phyloP scores from a whole-genome alignment of 2,329 filamentous ascomycete species.

The Emergomyces pasteurianus region DNA sequence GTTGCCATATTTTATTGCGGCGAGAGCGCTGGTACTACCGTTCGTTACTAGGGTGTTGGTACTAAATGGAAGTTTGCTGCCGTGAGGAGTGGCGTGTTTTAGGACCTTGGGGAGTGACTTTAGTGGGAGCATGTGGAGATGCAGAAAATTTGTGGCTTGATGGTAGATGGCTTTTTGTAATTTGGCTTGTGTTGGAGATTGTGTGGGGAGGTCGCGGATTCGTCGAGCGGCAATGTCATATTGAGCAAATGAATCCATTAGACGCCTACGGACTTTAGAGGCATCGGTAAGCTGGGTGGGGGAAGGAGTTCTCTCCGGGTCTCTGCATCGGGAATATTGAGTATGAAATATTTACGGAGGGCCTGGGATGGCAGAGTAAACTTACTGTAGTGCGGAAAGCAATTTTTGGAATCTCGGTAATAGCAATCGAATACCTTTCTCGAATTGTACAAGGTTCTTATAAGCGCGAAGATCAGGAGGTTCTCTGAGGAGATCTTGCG shows the following conservation, averaged over 20 bases:
- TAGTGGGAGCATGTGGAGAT: constrained; percentile 80
- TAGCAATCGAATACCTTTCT: constrained; percentile 70
- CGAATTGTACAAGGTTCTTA: constrained; percentile 73
- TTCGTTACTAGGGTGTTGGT: constrained; percentile 17
- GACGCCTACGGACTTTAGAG: constrained; percentile 73
- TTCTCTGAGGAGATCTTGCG: constrained; percentile 53
- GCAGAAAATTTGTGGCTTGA: constrained; percentile 70
- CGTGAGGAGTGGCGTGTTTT: constrained; percentile 46
- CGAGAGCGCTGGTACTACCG: constrained; percentile 34
- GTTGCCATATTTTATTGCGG: constrained; percentile 47
- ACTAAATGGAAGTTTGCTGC: constrained; percentile 14
- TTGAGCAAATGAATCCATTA: constrained; percentile 80
- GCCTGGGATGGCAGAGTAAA: constrained; percentile 2
- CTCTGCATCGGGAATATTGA: constrained; percentile 24
- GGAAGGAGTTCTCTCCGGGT: constrained; percentile 53
- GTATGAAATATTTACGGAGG: constrained; percentile 2
- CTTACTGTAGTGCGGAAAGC: constrained; percentile 56
- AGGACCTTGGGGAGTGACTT: constrained; percentile 61
- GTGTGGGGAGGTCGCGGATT: constrained; percentile 64
- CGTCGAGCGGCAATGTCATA: constrained; percentile 73
- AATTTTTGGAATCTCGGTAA: constrained; percentile 76
- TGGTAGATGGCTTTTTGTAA: constrained; percentile 74
- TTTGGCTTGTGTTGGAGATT: constrained; percentile 57
- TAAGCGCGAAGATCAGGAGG: constrained; percentile 70
- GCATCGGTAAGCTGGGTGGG: constrained; percentile 69